Conservation (phyloP, 345 rosid species). For the Bruguiera gymnorhiza region DNA sequence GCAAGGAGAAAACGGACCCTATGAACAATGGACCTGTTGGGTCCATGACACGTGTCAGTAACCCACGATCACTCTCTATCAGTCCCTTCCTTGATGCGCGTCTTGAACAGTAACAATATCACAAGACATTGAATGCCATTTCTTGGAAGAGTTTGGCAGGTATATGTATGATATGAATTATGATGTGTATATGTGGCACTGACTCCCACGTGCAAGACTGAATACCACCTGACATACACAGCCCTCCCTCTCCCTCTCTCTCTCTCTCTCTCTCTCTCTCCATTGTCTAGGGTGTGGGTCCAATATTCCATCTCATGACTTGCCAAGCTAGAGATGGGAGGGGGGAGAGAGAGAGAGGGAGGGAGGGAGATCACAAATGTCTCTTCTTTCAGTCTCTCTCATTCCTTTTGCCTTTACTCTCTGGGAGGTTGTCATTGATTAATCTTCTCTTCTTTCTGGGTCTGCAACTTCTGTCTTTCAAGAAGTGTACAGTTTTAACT, state of each 20-base stretch:
- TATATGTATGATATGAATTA: too few species aligned
- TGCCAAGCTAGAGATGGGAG: background rate
- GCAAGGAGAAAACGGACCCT: slow-evolving; percentile 14
- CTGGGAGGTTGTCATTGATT: slow-evolving; percentile 15
- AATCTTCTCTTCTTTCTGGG: slow-evolving; percentile 5
- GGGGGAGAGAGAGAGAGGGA: background rate
- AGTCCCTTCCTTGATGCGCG: background rate
- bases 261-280: background rate
- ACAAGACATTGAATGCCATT: slow-evolving; percentile 1
- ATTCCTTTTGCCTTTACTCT: slow-evolving; percentile 31
- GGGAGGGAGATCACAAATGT: slow-evolving; percentile 8
- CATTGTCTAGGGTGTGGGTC: background rate
- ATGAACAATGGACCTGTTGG: background rate
- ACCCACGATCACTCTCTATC: slow-evolving; percentile 15
- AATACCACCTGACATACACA: slow-evolving; percentile 4
- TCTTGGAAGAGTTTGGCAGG: too few species aligned
- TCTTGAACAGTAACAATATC: background rate
- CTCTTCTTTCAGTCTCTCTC: slow-evolving; percentile 27
- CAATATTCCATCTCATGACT: background rate
- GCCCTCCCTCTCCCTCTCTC: background rate
- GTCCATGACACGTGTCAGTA: slow-evolving; percentile 17
- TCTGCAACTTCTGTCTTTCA: background rate
- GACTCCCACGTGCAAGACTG: slow-evolving; percentile 42
- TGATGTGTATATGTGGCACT: slow-evolving; percentile 19
- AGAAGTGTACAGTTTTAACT: slow-evolving; percentile 21